Evolutionary conservation across 2,329 filamentous ascomycete genomes (phyloP).

Genomic region (Penicillium sp.): DNA sequence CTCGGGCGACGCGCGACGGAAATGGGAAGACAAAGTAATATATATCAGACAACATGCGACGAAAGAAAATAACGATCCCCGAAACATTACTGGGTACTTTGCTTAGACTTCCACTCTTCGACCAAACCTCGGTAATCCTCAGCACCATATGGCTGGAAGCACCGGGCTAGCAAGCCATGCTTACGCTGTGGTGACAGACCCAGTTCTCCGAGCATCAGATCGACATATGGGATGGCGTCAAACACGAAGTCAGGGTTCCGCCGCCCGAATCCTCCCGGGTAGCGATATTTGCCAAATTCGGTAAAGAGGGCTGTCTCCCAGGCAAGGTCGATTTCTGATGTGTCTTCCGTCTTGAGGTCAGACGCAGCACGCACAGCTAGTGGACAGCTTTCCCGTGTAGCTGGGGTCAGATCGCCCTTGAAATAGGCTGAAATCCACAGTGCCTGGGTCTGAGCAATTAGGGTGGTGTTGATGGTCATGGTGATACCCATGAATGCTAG

Average conservation of each 20-base stretch:
- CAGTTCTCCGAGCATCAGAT: slow-evolving; percentile 65
- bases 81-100: neutral
- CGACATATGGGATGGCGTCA: slow-evolving; percentile 71
- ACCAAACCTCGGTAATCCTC: slow-evolving; percentile 44
- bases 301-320: slow-evolving; percentile 62
- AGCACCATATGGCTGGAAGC: slow-evolving; percentile 39
- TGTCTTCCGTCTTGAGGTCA: slow-evolving; percentile 14
- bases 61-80: neutral
- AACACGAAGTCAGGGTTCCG: slow-evolving; percentile 65
- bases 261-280: slow-evolving; percentile 59
- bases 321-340: slow-evolving; percentile 36
- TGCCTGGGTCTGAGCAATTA: slow-evolving; percentile 50
- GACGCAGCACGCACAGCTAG: slow-evolving; percentile 9
- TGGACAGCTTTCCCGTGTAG: slow-evolving; percentile 25
- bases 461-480: slow-evolving; percentile 46
- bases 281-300: slow-evolving; percentile 68
- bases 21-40: neutral
- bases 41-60: neutral
- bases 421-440: slow-evolving; percentile 68
- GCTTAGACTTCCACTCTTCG: slow-evolving; percentile 37
- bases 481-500: slow-evolving; percentile 52
- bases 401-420: slow-evolving; percentile 47
- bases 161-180: slow-evolving; percentile 29
- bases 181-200: slow-evolving; percentile 53
- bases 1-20: no score